Evolutionary conservation across 2,329 filamentous ascomycete species (phyloP).

Genomic region (Zasmidium cellare): DNA sequence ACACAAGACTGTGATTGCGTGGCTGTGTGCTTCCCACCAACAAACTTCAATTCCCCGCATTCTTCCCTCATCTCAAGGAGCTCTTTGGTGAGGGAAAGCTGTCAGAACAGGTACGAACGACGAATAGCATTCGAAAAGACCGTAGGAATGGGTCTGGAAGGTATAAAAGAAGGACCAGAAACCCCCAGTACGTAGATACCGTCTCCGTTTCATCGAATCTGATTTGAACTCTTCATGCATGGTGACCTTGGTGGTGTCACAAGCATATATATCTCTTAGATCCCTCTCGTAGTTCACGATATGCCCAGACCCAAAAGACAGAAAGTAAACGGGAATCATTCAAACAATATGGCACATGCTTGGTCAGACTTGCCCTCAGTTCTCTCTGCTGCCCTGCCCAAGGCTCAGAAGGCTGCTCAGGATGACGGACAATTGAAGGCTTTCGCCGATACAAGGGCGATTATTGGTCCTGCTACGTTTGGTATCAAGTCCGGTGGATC

Average conservation of each 20-base stretch:
- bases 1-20: background rate
- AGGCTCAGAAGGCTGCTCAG: slow-evolving; percentile 28
- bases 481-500: slow-evolving; percentile 34
- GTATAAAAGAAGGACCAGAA: slow-evolving; percentile 1
- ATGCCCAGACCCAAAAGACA: slow-evolving; percentile 21
- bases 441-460: slow-evolving; percentile 33
- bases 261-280: slow-evolving; percentile 9
- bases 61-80: background rate
- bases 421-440: slow-evolving; percentile 32
- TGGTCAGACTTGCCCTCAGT: slow-evolving; percentile 32
- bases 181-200: background rate
- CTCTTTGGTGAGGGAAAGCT: slow-evolving; percentile 8
- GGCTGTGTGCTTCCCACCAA: background rate
- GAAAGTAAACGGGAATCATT: slow-evolving; percentile 13
- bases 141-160: background rate
- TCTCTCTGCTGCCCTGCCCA: slow-evolving; percentile 25
- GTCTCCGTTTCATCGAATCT: slow-evolving; percentile 9
- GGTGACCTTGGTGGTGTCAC: slow-evolving; percentile 11
- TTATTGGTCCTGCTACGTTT: slow-evolving; percentile 30
- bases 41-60: slow-evolving; percentile 1
- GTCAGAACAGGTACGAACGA: background rate
- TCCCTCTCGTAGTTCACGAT: background rate
- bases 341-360: slow-evolving; percentile 26
- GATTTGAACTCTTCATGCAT: background rate
- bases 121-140: background rate